Percentiles rank a stretch among this genome's conserved stretches.
phyloP scores from a whole-genome alignment of 2,329 filamentous ascomycete species.

The Oidium heveae region DNA sequence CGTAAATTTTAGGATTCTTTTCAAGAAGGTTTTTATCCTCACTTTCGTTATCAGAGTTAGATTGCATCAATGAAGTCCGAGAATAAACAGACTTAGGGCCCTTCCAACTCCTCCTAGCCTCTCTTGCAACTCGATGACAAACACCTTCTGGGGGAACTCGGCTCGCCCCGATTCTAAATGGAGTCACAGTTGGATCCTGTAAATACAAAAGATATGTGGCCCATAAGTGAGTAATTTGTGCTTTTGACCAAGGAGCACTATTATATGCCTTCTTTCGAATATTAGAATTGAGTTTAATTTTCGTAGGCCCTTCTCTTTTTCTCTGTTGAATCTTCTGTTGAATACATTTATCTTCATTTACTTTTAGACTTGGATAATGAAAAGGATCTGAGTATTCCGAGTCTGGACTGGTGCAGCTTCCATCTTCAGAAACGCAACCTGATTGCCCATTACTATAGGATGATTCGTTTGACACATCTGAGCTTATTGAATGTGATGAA shows the following conservation, averaged over 20 bases:
- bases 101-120: constrained; percentile 41
- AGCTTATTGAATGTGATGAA: constrained; percentile 10
- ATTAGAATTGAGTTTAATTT: constrained; percentile 8
- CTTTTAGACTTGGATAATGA: constrained; percentile 9
- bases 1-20: constrained; percentile 21
- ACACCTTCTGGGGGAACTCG: constrained; percentile 39
- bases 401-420: constrained; percentile 27
- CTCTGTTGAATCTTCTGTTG: constrained; percentile 1
- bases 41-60: constrained; percentile 16
- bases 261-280: constrained; percentile 12
- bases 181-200: constrained; percentile 41
- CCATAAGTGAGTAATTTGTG: constrained; percentile 42
- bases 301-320: neutral
- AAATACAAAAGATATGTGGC: constrained; percentile 37
- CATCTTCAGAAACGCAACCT: constrained; percentile 30
- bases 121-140: constrained; percentile 36
- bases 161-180: constrained; percentile 36
- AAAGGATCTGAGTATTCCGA: constrained; percentile 17
- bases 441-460: constrained; percentile 29
- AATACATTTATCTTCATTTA: constrained; percentile 5
- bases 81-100: constrained; percentile 21
- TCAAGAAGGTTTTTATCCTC: constrained; percentile 30
- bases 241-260: constrained; percentile 33
- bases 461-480: constrained; percentile 33
- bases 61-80: neutral